Conservation (phyloP, 345 rosid genomes). For the Raphanus sativus region DNA sequence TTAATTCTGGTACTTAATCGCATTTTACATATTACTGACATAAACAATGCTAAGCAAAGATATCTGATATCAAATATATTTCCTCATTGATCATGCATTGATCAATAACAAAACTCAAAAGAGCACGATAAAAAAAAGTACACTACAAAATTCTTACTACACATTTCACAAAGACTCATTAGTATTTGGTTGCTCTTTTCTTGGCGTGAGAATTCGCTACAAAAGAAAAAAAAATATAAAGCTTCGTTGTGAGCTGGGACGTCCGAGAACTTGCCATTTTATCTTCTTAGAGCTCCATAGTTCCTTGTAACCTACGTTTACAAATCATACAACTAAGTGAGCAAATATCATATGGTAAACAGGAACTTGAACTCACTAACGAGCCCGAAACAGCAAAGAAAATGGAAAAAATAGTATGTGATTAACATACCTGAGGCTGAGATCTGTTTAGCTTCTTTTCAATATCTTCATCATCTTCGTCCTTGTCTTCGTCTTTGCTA, state of each 20-base stretch:
- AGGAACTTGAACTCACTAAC: neutral
- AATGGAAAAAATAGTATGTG: neutral
- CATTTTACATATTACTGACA: too few relatives aligned
- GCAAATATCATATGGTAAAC: neutral
- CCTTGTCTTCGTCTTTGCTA: constrained; percentile 67
- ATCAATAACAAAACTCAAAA: neutral
- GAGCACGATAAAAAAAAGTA: neutral
- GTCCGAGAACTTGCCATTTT: neutral
- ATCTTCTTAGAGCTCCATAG: constrained; percentile 71
- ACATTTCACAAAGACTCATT: neutral
- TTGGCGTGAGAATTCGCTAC: neutral
- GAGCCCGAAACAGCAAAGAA: neutral
- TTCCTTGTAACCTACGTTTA: constrained; percentile 27
- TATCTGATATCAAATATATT: too few relatives aligned
- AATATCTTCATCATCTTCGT: constrained; percentile 55
- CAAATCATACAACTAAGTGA: neutral
- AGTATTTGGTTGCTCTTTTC: neutral
- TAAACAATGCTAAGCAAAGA: too few relatives aligned
- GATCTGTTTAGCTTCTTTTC: constrained; percentile 29
- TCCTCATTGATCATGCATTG: too few relatives aligned
- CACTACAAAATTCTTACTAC: neutral
- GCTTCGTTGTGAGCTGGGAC: neutral
- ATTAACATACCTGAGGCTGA: neutral
- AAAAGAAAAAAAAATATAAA: neutral
- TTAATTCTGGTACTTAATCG: too few relatives aligned